These are phyloP conservation scores for Gigaspora rosea DNA, from an alignment of 192 early-diverging fungal genomes.

Conservation along the genomic window DNA sequence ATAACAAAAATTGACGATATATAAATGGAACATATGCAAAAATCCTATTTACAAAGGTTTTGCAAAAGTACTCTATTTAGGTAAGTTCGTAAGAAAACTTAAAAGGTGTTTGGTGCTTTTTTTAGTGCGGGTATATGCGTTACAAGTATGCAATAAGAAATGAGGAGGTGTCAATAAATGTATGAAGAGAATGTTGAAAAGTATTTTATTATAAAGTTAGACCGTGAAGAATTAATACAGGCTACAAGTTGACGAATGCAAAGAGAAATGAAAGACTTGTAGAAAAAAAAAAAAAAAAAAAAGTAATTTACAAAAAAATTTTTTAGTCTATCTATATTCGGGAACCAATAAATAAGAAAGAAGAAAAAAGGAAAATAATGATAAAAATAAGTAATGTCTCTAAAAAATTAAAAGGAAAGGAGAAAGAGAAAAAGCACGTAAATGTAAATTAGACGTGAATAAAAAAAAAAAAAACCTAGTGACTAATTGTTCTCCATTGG, in stretches of 20 bases:
- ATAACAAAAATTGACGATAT: not conserved
- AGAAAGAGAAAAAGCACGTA: no score
- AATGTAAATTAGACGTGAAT: no score
- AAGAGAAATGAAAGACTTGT: no score
- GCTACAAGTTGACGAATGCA: not conserved
- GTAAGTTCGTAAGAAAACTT: not conserved
- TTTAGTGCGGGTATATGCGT: conserved; percentile 6
- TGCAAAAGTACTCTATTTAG: not conserved
- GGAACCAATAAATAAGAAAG: no score
- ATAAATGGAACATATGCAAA: not conserved
- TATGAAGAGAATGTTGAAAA: not conserved
- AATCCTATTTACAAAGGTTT: not conserved
- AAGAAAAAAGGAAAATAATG: no score
- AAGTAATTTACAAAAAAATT: no score
- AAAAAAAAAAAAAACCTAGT: no score
- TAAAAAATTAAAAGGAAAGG: no score
- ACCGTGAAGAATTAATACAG: not conserved
- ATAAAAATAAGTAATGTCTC: no score
- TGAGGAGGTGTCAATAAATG: not conserved
- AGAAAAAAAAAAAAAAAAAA: no score
- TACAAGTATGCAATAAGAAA: conserved; percentile 7
- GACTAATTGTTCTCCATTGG: no score
- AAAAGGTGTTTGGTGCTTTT: not conserved
- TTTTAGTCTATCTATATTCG: no score
- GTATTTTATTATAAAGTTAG: not conserved